A percentile compares a stretch with the other conserved stretches of the same genome.
phyloP scores from a whole-genome alignment of 2,329 filamentous ascomycete genomes.

The Endocalyx cinctus region DNA sequence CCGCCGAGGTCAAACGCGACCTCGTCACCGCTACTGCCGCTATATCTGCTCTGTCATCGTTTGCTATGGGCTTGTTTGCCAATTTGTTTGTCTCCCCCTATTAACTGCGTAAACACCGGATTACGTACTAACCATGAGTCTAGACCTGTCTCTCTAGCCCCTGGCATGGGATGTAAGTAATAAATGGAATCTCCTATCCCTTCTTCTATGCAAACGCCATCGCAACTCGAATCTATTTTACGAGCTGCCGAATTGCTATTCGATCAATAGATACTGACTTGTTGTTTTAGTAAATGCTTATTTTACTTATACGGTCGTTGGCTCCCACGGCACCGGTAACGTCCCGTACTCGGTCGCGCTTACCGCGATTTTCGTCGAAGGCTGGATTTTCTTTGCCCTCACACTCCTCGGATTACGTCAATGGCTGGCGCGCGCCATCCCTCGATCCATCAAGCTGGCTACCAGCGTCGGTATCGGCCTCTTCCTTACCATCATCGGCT shows the following conservation, averaged over 20 bases:
- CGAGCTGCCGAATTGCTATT: too few relatives aligned
- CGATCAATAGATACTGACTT: too few relatives aligned
- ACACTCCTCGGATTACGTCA: slow-evolving; percentile 79
- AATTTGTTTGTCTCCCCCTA: slow-evolving; percentile 54
- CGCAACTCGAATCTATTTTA: too few relatives aligned
- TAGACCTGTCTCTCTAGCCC: slow-evolving; percentile 63
- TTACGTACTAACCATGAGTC: slow-evolving; percentile 5
- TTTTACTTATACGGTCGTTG: slow-evolving; percentile 72
- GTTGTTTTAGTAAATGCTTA: slow-evolving; percentile 89
- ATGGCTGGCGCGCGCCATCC: slow-evolving; percentile 81
- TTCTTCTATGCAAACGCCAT: too few relatives aligned
- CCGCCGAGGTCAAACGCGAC: slow-evolving; percentile 65
- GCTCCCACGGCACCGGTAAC: slow-evolving; percentile 66
- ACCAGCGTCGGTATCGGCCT: slow-evolving; percentile 83
- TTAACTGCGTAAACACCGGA: not conserved
- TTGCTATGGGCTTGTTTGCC: slow-evolving; percentile 77
- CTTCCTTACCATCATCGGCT: slow-evolving; percentile 70
- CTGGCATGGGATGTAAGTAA: slow-evolving; percentile 77
- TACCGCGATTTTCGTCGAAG: slow-evolving; percentile 85
- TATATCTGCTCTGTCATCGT: slow-evolving; percentile 73
- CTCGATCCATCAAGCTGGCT: slow-evolving; percentile 79
- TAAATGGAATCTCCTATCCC: too few relatives aligned
- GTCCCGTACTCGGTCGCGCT: slow-evolving; percentile 73
- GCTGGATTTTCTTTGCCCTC: slow-evolving; percentile 76
- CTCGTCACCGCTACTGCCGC: slow-evolving; percentile 81